These are phyloP conservation scores for Fusarium succisae DNA, from an alignment of 2,329 filamentous ascomycete species.

Conservation along the genomic window DNA sequence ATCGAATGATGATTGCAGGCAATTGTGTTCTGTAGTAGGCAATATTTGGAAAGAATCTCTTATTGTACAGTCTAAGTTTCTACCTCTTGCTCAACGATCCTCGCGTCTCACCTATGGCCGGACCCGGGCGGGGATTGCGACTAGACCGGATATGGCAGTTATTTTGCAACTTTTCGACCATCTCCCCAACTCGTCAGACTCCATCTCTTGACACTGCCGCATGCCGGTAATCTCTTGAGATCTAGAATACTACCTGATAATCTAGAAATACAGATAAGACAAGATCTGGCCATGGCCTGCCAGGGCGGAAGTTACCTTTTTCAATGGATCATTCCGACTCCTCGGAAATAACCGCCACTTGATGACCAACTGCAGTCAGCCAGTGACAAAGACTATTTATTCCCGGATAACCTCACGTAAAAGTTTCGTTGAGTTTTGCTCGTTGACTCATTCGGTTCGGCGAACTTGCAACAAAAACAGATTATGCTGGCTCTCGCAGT, in stretches of 20 bases:
- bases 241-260: constrained; percentile 7
- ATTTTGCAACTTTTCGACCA: constrained; percentile 38
- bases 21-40: neutral
- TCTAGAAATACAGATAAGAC: neutral
- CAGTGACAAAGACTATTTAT: neutral
- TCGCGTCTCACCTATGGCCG: constrained; percentile 22
- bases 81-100: neutral
- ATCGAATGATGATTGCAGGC: constrained; percentile 18
- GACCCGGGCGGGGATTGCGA: constrained; percentile 21
- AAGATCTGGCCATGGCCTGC: neutral
- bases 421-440: neutral
- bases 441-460: neutral
- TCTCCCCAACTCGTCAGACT: neutral
- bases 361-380: neutral
- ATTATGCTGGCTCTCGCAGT: neutral
- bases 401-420: neutral
- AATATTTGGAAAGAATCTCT: neutral
- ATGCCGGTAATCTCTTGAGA: constrained; percentile 16
- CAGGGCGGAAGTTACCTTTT: neutral
- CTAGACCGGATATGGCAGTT: constrained; percentile 47
- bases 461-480: neutral
- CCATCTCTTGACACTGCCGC: constrained; percentile 18
- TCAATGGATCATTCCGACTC: neutral
- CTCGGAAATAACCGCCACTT: neutral
- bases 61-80: constrained; percentile 18